Percentiles rank a stretch among this genome's conserved stretches.
Conservation (phyloP, 257 asterid genomes). For the Solanum ossicruentum region DNA sequence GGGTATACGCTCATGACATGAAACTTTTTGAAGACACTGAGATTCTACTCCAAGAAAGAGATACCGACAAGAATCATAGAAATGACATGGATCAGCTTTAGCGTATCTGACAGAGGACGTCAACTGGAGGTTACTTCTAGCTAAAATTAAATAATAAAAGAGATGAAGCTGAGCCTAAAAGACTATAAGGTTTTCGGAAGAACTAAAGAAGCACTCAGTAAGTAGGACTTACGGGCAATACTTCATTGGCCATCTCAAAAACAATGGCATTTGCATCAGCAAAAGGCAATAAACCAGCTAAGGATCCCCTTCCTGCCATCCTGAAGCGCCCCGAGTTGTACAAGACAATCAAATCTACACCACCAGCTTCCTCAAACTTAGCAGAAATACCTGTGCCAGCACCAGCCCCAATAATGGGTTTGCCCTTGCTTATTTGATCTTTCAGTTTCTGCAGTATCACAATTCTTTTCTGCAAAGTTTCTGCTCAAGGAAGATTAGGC, state of each 20-base stretch:
- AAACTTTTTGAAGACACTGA: not conserved
- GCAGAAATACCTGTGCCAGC: constrained; percentile 99
- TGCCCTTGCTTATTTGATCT: constrained; percentile 55
- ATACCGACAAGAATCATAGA: not conserved
- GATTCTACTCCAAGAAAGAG: not conserved
- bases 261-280: constrained; percentile 97
- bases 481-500: constrained; percentile 23
- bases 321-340: constrained; percentile 95
- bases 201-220: not conserved
- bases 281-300: constrained; percentile 91
- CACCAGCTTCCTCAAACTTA: constrained; percentile 97
- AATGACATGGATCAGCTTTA: not conserved
- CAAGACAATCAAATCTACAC: constrained; percentile 81
- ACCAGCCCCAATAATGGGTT: constrained; percentile 95
- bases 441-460: constrained; percentile 46
- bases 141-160: not conserved
- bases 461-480: constrained; percentile 59
- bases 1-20: no score
- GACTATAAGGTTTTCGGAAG: not conserved
- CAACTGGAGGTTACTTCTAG: not conserved
- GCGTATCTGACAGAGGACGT: not conserved
- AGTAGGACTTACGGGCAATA: constrained; percentile 65
- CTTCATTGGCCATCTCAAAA: constrained; percentile 95
- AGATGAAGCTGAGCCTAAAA: not conserved
- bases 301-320: constrained; percentile 99